Evolutionary conservation across 164 flowering plant genomes (phyloP), one percentile per base, ranked within the genome.

Genomic region (Vitis labrusca): DNA sequence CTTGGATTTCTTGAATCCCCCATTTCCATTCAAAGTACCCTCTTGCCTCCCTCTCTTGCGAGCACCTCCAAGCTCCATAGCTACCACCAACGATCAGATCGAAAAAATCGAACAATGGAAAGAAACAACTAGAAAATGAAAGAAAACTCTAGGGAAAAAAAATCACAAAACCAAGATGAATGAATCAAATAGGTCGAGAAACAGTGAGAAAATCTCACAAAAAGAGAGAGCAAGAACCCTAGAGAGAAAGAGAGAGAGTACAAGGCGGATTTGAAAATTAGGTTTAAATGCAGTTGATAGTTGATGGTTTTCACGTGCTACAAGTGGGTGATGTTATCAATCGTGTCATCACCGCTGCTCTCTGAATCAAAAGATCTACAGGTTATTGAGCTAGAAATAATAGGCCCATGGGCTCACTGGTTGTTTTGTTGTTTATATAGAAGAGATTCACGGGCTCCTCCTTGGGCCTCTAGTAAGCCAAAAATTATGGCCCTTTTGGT

Each of bases 1-100:
- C 73, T 75, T 82, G 68, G 67, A 73, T 66, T 78, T 84, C 79
- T 86, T 86, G 68, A 62, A 32, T 14, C 82, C 77, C 61, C 87
- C 89, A 79, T 86, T 84, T 65, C 86, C 89, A 30, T 86, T 86
- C n/a, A 76, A 55, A 50, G 83, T 69, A 60, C 70, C 74, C 3
- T 82, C 89, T 10, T 49, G 65, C 61, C 82, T 79, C 13, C 80
- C 80, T 65, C 89, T 76, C 74, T 84, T 86, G 61, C 80, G 78
- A 47, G 70, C 83, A 9, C 77, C 79, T 65, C 80, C 81, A 50
- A 73, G 73, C 56, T 83, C 86, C 86, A 83, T 83, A 5, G 17
- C 23, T 1, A 15, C 55, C 16, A 44, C 44, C 44, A 37, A 37
- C 44, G 5, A 67, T 27, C 27, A 47, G 68, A 16, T 66, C 29